phyloP scores from a whole-genome alignment of 192 early-diverging fungal species.

The Coemansia sp. region DNA sequence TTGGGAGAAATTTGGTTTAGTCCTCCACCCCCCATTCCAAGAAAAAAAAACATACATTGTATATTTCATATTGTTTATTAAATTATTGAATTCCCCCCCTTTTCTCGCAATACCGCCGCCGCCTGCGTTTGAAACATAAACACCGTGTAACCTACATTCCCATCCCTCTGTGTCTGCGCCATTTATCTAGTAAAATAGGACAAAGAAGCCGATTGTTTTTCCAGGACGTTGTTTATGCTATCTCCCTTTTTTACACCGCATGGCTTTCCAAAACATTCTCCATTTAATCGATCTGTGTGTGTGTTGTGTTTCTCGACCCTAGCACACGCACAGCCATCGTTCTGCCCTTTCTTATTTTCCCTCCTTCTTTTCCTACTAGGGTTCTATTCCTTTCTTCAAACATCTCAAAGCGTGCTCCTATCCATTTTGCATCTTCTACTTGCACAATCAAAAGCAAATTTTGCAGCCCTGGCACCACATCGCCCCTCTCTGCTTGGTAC shows the following conservation, averaged over 20 bases:
- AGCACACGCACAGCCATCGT: neutral
- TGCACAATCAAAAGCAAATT: slow-evolving; percentile 4
- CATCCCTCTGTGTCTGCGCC: neutral
- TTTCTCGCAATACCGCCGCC: neutral
- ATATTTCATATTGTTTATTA: neutral
- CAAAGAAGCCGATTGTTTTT: slow-evolving; percentile 2
- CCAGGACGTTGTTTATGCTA: neutral
- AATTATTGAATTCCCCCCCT: neutral
- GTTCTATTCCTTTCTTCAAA: neutral
- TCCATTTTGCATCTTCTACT: neutral
- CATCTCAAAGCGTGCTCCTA: slow-evolving; percentile 1
- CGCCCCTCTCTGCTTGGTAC: neutral
- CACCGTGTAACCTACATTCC: neutral
- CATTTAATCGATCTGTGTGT: neutral
- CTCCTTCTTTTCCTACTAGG: neutral
- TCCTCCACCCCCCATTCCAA: neutral
- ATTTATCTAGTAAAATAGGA: slow-evolving; percentile 1
- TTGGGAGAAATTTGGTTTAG: neutral
- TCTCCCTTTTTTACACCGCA: neutral
- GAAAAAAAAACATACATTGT: neutral
- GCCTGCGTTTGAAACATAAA: slow-evolving; percentile 8
- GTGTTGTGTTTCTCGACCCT: neutral
- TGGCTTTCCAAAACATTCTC: slow-evolving; percentile 12
- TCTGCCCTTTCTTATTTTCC: neutral
- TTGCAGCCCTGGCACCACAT: neutral